A percentile compares a stretch with the other conserved stretches of the same genome.
phyloP scores from a whole-genome alignment of 1,284 basidiomycete genomes.

The Tetrapyrgos nigripes region DNA sequence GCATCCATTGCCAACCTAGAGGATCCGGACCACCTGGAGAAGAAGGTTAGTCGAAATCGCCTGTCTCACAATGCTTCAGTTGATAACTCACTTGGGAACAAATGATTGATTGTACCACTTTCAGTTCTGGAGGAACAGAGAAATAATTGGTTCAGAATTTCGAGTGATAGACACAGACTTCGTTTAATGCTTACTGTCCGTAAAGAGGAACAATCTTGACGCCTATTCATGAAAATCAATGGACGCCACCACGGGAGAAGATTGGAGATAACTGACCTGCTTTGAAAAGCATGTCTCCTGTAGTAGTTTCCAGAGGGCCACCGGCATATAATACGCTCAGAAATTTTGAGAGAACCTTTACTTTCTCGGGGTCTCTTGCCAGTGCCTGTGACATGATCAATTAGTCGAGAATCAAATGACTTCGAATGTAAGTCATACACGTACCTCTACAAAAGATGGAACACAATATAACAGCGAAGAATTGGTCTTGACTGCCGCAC shows the following conservation, averaged over 20 bases:
- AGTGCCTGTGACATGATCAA: conserved; percentile 30
- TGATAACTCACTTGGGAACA: conserved; percentile 2
- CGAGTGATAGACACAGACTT: no score
- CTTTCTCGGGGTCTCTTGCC: conserved; percentile 23
- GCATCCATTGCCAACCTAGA: neutral
- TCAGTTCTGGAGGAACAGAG: neutral
- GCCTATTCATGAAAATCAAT: neutral
- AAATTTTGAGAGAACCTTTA: conserved; percentile 20
- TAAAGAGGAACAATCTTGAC: conserved; percentile 7
- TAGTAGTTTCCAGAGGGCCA: neutral
- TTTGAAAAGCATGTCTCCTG: conserved; percentile 2
- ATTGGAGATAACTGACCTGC: neutral
- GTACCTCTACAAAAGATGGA: conserved; percentile 37
- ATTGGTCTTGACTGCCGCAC: conserved; percentile 19
- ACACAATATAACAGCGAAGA: conserved; percentile 28
- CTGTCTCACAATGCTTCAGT: no score
- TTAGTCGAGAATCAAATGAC: no score
- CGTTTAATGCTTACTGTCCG: neutral
- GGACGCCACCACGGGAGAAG: no score
- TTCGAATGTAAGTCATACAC: no score
- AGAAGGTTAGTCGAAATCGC: no score
- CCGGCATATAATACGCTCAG: conserved; percentile 24
- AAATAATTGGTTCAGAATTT: neutral
- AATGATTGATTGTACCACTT: neutral
- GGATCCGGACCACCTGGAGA: neutral